These are phyloP conservation scores for Cryptococcus amylolentus DNA, from an alignment of 1,284 basidiomycete species.

Conservation along the genomic window DNA sequence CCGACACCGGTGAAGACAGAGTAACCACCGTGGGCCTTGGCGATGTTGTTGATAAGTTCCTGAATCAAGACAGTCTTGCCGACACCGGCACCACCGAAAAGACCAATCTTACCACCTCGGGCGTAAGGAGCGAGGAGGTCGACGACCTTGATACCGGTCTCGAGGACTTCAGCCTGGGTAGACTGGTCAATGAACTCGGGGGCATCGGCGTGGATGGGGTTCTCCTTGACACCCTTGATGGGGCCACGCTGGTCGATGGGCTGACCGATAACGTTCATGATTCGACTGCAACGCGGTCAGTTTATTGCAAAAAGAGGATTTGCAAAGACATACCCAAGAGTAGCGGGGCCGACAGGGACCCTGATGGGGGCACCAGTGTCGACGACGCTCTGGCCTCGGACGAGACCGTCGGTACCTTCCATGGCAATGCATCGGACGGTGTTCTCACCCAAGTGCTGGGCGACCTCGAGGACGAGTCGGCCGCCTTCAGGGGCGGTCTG, in stretches of 20 bases:
- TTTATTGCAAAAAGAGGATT: neutral
- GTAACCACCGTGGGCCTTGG: constrained; percentile 99
- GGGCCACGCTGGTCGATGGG: constrained; percentile 99
- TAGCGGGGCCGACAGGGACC: constrained; percentile 90
- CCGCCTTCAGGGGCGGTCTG: constrained; percentile 58
- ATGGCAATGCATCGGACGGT: constrained; percentile 95
- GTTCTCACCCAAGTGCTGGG: constrained; percentile 97
- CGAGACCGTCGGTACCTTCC: constrained; percentile 99
- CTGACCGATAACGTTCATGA: constrained; percentile 99
- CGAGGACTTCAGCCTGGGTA: constrained; percentile 94
- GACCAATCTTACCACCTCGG: constrained; percentile 99
- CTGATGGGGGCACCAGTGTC: constrained; percentile 95
- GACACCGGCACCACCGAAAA: constrained; percentile 99
- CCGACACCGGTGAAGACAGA: constrained; percentile 98
- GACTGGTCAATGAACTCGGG: constrained; percentile 97
- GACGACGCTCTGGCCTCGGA: constrained; percentile 94
- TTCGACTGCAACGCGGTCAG: constrained; percentile 56
- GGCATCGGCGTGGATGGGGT: constrained; percentile 93
- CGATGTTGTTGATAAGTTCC: constrained; percentile 99
- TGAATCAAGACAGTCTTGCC: constrained; percentile 97
- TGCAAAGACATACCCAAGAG: constrained; percentile 60
- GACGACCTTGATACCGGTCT: constrained; percentile 99
- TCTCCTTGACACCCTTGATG: constrained; percentile 87
- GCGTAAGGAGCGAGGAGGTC: constrained; percentile 98
- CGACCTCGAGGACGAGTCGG: constrained; percentile 92